Base-by-base conservation (phyloP, 345 rosid genomes). In the Lumnitzera littorea region DNA sequence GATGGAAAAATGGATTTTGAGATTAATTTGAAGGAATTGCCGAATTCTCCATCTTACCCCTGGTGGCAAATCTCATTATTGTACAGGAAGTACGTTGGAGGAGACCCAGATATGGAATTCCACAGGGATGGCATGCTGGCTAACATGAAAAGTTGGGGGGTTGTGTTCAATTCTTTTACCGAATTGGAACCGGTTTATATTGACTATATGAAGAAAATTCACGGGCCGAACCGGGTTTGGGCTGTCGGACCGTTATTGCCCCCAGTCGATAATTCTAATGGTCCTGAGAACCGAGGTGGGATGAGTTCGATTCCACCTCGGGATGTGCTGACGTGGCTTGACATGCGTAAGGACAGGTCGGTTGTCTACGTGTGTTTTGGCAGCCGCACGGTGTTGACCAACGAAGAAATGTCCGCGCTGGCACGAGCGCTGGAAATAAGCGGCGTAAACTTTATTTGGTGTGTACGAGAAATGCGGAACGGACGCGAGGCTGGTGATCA, bases 361-460 rank as follows among this genome's bases (percentile, higher is more conserved):
- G 92, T 91, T 13, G 76, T 91, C 6, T 91, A 91, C 58, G 75
- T 87, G 4, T 84, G 94, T 72, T 91, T 87, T 12, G 96, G 94
- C 43, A 91, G 91, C 76, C 86, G 67, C 62, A 53, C 68, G 9
- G 67, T 69, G 66, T 65, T 91, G 82, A 68, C 73, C 2, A 51
- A 68, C 5, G 52, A 70, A 12, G 91, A 87, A 60, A 70, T 63
- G 62, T 76, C 55, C 9, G 76, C 29, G 10, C 57, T 87, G 3
- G 91, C 87, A 0, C 50, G 73, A 0, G 84, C 64, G 16, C 65
- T 77, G 66, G 85, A 84, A 67, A 69, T 43, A 20, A 87, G 88
- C 51, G 68, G 75, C 7, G 87, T 76, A 60, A 60, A 64, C 13
- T 87, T 87, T n/a, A 20, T 87, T 1, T 81, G 85, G 85, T 74